Conservation (phyloP, 2,329 filamentous ascomycete genomes). For the Neofusicoccum ribis region DNA sequence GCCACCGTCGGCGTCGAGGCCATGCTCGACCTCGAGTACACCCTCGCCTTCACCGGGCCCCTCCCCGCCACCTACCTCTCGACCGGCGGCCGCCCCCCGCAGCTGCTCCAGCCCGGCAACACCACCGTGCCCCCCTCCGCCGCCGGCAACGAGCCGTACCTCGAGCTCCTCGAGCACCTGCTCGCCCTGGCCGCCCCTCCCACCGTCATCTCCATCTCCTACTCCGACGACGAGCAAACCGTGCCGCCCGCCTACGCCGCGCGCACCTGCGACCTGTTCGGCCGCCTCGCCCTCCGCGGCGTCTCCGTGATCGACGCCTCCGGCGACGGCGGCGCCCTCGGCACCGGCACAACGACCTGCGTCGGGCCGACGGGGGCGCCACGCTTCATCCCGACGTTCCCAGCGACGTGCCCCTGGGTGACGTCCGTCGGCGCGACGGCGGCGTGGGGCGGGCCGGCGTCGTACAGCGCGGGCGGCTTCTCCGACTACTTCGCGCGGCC, state of each 20-base stretch:
- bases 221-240: constrained; percentile 67
- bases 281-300: constrained; percentile 50
- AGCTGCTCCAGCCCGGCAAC: constrained; percentile 42
- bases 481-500: constrained; percentile 46
- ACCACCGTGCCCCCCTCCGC: constrained; percentile 26
- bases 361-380: constrained; percentile 34
- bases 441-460: constrained; percentile 21
- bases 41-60: constrained; percentile 56
- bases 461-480: constrained; percentile 33
- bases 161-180: constrained; percentile 62
- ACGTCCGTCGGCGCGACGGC: constrained; percentile 47
- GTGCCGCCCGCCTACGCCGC: constrained; percentile 62
- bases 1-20: constrained; percentile 50
- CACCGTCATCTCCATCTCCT: constrained; percentile 65
- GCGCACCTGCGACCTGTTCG: constrained; percentile 64
- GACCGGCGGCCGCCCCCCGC: constrained; percentile 59
- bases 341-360: constrained; percentile 43
- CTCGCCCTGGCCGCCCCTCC: constrained; percentile 50
- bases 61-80: constrained; percentile 59
- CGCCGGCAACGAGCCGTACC: constrained; percentile 47
- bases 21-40: constrained; percentile 65
- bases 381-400: constrained; percentile 52
- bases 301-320: constrained; percentile 52
- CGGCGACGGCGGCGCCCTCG: constrained; percentile 50
- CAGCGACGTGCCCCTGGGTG: constrained; percentile 54